These are phyloP conservation scores for Mortierella claussenii DNA, from an alignment of 192 early-diverging fungal genomes.

Conservation along the genomic window DNA sequence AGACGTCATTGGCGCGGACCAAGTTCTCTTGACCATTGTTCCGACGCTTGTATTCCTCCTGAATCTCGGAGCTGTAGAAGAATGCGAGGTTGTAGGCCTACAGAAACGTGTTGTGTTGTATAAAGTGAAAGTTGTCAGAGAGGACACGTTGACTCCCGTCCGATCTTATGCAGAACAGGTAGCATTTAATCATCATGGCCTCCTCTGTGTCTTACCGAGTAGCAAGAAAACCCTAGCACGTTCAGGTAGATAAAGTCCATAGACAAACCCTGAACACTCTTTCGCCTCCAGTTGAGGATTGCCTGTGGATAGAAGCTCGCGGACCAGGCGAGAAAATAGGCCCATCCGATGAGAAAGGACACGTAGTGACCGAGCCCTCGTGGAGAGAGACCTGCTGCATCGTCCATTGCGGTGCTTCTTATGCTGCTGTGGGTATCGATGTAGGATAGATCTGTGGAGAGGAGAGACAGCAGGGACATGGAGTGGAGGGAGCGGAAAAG, in stretches of 20 bases:
- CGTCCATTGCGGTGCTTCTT: no score
- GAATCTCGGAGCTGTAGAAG: conserved; percentile 70
- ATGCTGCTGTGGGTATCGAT: no score
- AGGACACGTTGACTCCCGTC: no score
- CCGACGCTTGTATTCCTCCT: conserved; percentile 76
- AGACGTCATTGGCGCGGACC: conserved; percentile 85
- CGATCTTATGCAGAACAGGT: no score
- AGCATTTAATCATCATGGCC: conserved; percentile 4
- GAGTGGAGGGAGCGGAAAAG: no score
- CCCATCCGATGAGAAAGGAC: conserved; percentile 39
- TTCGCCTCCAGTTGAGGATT: conserved; percentile 79
- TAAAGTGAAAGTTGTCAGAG: neutral
- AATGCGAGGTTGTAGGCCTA: conserved; percentile 83
- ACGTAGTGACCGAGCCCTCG: conserved; percentile 17
- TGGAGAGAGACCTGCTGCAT: neutral
- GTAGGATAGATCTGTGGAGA: no score
- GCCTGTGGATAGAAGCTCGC: conserved; percentile 90
- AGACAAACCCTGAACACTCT: conserved; percentile 87
- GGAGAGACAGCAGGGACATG: no score
- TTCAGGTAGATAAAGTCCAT: conserved; percentile 92
- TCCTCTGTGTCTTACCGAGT: conserved; percentile 62
- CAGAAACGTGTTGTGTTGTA: neutral
- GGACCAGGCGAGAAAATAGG: conserved; percentile 89
- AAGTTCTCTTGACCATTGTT: conserved; percentile 76
- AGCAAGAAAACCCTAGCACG: conserved; percentile 86